Percentiles rank a stretch among this genome's conserved stretches.
phyloP scores from a whole-genome alignment of 148 eudicot genomes.

The Rhododendron mucronatum region DNA sequence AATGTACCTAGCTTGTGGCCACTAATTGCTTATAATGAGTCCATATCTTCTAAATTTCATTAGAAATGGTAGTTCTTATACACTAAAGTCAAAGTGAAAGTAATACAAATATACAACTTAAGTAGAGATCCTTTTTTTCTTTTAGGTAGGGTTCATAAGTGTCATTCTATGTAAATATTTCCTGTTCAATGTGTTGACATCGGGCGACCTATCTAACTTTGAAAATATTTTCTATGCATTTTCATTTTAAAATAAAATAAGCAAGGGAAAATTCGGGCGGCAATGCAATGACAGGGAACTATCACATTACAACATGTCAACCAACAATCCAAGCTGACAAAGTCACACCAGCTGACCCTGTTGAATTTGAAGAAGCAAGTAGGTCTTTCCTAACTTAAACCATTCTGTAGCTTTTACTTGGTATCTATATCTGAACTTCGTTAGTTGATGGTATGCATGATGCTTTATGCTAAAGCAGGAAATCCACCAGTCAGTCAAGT shows the following conservation, averaged over 20 bases:
- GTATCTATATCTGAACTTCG: not conserved
- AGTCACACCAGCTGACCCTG: conserved; percentile 22
- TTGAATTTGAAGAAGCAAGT: conserved; percentile 38
- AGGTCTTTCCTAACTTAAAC: conserved; percentile 23
- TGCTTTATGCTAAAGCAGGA: conserved; percentile 40
- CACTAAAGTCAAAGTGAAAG: not conserved
- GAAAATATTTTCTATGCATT: not conserved
- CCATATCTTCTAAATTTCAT: not conserved
- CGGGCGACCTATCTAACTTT: not conserved
- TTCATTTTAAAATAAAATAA: not conserved
- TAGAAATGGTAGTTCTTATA: not conserved
- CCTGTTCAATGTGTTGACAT: not conserved
- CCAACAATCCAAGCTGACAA: conserved; percentile 17
- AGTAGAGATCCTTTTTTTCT: not conserved
- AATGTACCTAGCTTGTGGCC: not conserved
- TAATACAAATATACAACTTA: not conserved
- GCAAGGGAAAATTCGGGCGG: conserved; percentile 22
- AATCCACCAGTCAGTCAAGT: conserved; percentile 20
- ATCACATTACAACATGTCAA: conserved; percentile 13
- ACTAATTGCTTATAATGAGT: not conserved
- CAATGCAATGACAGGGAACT: conserved; percentile 5
- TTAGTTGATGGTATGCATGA: not conserved
- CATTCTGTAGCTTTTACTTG: conserved; percentile 1
- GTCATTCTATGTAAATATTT: not conserved
- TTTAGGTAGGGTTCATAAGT: not conserved